Evolutionary conservation across 108 stramenopile genomes (phyloP).

Genomic region (Cylindrotheca fusiformis): DNA sequence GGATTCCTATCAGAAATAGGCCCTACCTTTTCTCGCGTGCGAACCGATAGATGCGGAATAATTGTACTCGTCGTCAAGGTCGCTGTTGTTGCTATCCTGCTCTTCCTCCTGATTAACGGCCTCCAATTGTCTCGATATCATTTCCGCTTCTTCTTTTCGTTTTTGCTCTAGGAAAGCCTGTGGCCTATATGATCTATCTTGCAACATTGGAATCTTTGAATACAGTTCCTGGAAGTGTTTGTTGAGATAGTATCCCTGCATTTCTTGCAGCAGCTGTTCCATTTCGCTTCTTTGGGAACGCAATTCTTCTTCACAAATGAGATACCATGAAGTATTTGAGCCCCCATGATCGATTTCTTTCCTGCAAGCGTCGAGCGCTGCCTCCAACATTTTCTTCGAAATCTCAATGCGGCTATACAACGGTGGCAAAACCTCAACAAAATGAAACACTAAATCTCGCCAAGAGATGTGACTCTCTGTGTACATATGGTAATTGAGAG

Average conservation of each 20-base stretch:
- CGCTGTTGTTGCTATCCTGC: background rate
- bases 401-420: background rate
- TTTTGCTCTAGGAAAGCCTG: background rate
- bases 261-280: background rate
- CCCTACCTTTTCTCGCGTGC: too few species aligned
- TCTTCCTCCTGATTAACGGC: background rate
- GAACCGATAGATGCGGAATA: too few species aligned
- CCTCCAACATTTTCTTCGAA: background rate
- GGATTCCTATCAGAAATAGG: too few species aligned
- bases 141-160: background rate
- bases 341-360: background rate
- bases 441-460: background rate
- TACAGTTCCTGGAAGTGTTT: background rate
- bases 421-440: background rate
- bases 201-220: background rate
- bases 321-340: background rate
- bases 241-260: background rate
- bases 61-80: too few species aligned
- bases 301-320: background rate
- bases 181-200: background rate
- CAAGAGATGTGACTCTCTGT: background rate
- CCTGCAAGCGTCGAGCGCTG: background rate
- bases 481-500: background rate
- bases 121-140: background rate
- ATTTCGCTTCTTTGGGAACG: background rate